phyloP scores from a whole-genome alignment of 148 eudicot genomes.

The Selenicereus undatus region DNA sequence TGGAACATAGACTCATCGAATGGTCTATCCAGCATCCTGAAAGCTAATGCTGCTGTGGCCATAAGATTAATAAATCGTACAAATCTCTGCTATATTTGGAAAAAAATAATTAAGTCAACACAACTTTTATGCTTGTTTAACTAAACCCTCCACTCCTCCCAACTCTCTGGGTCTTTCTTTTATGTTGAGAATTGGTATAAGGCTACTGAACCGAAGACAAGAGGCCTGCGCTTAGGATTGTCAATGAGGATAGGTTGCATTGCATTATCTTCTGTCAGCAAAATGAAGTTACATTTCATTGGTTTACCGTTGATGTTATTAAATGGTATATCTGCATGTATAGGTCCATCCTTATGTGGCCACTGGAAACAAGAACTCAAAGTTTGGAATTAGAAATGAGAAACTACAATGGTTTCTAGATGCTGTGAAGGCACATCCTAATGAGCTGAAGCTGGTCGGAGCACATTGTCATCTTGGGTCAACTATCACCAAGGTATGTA shows the following conservation, averaged over 20 bases:
- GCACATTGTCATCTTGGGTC: slow-evolving; percentile 98
- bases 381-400: slow-evolving; percentile 94
- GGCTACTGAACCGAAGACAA: too few species aligned
- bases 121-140: too few species aligned
- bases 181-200: too few species aligned
- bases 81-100: too few species aligned
- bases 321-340: not conserved
- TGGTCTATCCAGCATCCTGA: too few species aligned
- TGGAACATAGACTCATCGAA: too few species aligned
- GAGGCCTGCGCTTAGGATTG: too few species aligned
- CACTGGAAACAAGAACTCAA: slow-evolving; percentile 90
- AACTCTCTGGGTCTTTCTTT: too few species aligned
- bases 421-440: slow-evolving; percentile 90
- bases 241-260: not conserved
- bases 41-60: too few species aligned
- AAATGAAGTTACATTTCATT: not conserved
- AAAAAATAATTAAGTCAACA: too few species aligned
- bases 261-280: not conserved
- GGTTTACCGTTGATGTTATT: not conserved
- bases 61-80: too few species aligned
- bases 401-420: slow-evolving; percentile 94
- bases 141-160: too few species aligned
- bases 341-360: slow-evolving; percentile 97
- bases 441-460: slow-evolving; percentile 88
- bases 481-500: slow-evolving; percentile 80